These are phyloP conservation scores for Scheffersomyces parashehatae DNA, from an alignment of 1,139 yeast genomes.

Conservation along the genomic window DNA sequence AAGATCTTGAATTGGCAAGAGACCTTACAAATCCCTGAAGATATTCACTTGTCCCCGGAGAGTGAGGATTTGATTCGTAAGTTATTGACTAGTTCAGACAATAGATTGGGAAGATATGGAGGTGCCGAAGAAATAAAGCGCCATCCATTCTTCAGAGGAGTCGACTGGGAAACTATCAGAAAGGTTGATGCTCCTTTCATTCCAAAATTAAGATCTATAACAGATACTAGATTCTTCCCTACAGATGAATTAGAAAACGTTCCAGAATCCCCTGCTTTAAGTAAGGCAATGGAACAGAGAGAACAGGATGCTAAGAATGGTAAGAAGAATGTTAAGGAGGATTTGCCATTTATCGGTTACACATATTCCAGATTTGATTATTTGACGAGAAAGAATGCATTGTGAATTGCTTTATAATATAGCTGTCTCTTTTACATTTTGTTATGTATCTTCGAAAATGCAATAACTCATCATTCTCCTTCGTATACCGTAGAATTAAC, in stretches of 20 bases:
- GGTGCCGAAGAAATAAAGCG: conserved; percentile 92
- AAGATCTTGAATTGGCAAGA: conserved; percentile 96
- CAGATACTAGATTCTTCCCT: conserved; percentile 97
- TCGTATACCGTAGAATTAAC: no score
- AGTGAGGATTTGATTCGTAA: conserved; percentile 89
- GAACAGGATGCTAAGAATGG: conserved; percentile 40
- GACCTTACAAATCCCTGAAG: conserved; percentile 91
- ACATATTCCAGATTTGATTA: conserved; percentile 94
- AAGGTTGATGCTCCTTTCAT: conserved; percentile 95
- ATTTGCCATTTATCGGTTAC: conserved; percentile 94
- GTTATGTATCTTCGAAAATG: no score
- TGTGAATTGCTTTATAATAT: conserved; percentile 19
- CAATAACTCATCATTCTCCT: no score
- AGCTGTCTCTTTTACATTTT: no score
- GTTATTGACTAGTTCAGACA: conserved; percentile 78
- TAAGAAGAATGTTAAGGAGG: conserved; percentile 64
- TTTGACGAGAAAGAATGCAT: conserved; percentile 82
- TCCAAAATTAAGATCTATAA: conserved; percentile 70
- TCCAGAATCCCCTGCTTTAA: conserved; percentile 88
- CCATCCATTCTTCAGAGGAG: conserved; percentile 95
- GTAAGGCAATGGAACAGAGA: conserved; percentile 65
- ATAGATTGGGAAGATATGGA: conserved; percentile 85
- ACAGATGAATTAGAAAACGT: conserved; percentile 95
- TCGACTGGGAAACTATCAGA: conserved; percentile 93
- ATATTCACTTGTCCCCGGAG: conserved; percentile 89